Evolutionary conservation across 2,329 filamentous ascomycete genomes (phyloP), one percentile per base, ranked within the genome.

Genomic region (Talaromyces sp.): DNA sequence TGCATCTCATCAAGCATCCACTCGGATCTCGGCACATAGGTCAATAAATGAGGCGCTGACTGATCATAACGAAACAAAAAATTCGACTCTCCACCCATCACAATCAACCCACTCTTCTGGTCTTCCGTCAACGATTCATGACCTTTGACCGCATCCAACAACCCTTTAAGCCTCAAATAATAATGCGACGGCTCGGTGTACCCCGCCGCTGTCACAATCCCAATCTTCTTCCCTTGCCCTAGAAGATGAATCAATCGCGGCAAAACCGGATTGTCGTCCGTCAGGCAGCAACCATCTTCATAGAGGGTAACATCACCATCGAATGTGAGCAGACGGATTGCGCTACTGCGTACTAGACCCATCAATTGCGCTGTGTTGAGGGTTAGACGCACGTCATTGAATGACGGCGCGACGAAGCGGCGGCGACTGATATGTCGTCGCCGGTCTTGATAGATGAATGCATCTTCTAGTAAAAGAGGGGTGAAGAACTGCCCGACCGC

Each of bases 281-380:
- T 87, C 9, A 99, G 83, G 68, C 87, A 91, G 71, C 92, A 85
- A 13, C 95, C 95, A 73, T 99, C 91, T 65, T 93, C 90, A 76
- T 99, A 99, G 24, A 99, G 84, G 1, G 95, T 99, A 60, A 99
- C 93, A 78, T 99, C 95, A 78, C 95, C 95, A 77, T 99, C 95
- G 75, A 99, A 99, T 0, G 95, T 99, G 62, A 96, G 89, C 3
- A 99, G 37, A 70, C 95, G 88, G 9, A 97, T 84, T 4, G 87
- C 85, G 24, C 90, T 89, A 52, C 83, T 81, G 27, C 87, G 87
- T 16, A 92, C 90, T n/a, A 98, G 86, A 45, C 92, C 92, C 89
- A 97, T 93, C 66, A 94, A 84, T 79, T 99, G 95, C 19, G 95
- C 93, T 45, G 95, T 95, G 80, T 99, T 99, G 70, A 99, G 86